phyloP scores from a whole-genome alignment of 169 alveolate species.

The Plasmodium gallinaceum region DNA sequence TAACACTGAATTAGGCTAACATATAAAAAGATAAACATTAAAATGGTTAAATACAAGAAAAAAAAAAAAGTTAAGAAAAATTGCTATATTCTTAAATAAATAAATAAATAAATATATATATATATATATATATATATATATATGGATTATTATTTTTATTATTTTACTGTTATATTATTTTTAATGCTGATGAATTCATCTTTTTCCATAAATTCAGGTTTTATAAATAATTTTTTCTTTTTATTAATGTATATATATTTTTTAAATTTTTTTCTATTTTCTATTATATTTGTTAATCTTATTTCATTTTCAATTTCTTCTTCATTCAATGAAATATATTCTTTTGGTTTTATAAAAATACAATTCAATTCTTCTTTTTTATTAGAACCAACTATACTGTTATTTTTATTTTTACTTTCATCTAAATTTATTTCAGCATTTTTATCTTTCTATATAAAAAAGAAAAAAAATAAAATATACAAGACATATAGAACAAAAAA shows the following conservation, averaged over 20 bases:
- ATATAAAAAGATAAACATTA: not conserved
- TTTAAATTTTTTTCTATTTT: constrained; percentile 63
- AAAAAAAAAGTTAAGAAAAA: not conserved
- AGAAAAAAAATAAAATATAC: not conserved
- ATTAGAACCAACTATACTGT: not conserved
- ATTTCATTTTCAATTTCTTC: constrained; percentile 66
- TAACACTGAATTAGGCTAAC: constrained; percentile 21
- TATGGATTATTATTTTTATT: constrained; percentile 4
- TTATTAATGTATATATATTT: constrained; percentile 48
- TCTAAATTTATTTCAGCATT: not conserved
- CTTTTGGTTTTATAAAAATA: constrained; percentile 52
- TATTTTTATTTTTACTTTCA: not conserved
- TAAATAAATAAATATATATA: not conserved
- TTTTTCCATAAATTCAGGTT: constrained; percentile 21
- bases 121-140: not conserved
- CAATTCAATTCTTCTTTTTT: constrained; percentile 38
- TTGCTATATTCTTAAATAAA: not conserved
- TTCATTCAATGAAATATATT: constrained; percentile 35
- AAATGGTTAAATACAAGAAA: not conserved
- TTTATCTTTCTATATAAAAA: constrained; percentile 25
- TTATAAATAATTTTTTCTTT: constrained; percentile 6
- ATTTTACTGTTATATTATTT: constrained; percentile 13
- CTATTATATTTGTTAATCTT: constrained; percentile 11
- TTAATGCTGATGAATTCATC: constrained; percentile 16
- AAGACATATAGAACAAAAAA: not conserved